phyloP scores from a whole-genome alignment of 225 moss, liverwort and hornwort species.

The Bryoerythrophyllum caledonicum region DNA sequence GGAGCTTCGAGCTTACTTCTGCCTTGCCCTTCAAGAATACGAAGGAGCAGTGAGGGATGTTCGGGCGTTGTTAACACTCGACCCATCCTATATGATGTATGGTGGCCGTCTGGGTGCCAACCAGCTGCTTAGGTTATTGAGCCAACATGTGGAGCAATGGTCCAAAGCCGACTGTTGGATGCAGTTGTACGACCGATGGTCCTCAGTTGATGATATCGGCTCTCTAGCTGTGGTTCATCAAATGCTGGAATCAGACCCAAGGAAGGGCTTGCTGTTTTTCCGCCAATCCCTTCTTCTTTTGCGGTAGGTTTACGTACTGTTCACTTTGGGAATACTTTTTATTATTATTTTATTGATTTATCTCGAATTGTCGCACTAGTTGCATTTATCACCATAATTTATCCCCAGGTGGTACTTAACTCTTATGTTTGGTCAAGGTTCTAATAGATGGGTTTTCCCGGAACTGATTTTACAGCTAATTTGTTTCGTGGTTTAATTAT shows the following conservation, averaged over 20 bases:
- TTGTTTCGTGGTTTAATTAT: background rate
- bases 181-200: conserved; percentile 98
- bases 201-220: conserved; percentile 98
- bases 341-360: background rate
- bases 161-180: conserved; percentile 99
- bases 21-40: conserved; percentile 97
- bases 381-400: background rate
- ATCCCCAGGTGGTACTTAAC: background rate
- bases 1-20: conserved; percentile 93
- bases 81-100: conserved; percentile 96
- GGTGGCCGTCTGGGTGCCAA: conserved; percentile 89
- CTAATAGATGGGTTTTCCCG: background rate
- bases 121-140: conserved; percentile 84
- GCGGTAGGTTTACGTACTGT: conserved; percentile 48
- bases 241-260: conserved; percentile 98
- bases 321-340: background rate
- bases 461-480: conserved; percentile 8
- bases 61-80: conserved; percentile 88
- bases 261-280: conserved; percentile 95
- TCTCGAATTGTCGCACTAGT: background rate
- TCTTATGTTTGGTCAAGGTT: background rate
- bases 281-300: conserved; percentile 95
- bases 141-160: conserved; percentile 98
- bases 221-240: conserved; percentile 98
- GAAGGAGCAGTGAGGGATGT: conserved; percentile 98